Evolutionary conservation across 768 basidiomycete genomes (phyloP).

Genomic region (Leucocoprinus leucothites): DNA sequence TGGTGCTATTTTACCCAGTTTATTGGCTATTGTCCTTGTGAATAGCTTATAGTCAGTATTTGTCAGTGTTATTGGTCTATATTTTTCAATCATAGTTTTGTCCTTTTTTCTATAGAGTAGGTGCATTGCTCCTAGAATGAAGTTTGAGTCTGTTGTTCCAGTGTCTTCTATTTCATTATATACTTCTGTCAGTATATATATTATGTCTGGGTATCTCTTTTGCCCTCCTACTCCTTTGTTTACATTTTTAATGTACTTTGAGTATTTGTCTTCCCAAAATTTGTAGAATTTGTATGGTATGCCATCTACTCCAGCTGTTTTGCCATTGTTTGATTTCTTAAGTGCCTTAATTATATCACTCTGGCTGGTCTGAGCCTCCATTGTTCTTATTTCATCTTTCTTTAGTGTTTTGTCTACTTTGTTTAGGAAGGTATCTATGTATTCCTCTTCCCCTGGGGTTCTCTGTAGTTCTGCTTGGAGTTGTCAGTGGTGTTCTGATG

Average conservation of each 20-base stretch:
- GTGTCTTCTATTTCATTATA: constrained; percentile 26
- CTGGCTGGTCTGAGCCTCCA: neutral
- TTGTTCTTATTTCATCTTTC: neutral
- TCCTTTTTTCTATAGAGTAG: constrained; percentile 42
- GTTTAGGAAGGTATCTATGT: neutral
- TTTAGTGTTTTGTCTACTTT: neutral
- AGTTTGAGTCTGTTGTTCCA: constrained; percentile 19
- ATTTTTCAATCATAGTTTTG: constrained; percentile 24
- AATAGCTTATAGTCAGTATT: constrained; percentile 32
- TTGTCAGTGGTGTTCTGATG: neutral
- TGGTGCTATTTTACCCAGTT: constrained; percentile 13
- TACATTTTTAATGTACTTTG: constrained; percentile 1
- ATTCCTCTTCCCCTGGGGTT: neutral
- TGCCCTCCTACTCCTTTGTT: neutral
- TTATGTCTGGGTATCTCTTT: constrained; percentile 13
- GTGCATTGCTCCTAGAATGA: constrained; percentile 31
- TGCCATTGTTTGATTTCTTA: constrained; percentile 8
- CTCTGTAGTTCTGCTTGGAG: neutral
- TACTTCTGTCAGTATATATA: constrained; percentile 6
- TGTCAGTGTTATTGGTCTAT: constrained; percentile 30
- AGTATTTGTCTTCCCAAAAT: neutral
- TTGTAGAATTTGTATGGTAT: constrained; percentile 26
- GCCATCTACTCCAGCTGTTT: constrained; percentile 20
- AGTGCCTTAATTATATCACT: neutral
- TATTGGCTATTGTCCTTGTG: constrained; percentile 20